Percentiles rank a stretch among this genome's conserved stretches.
phyloP scores from a whole-genome alignment of 805 yeast species.

The Pichia pseudocactophila region DNA sequence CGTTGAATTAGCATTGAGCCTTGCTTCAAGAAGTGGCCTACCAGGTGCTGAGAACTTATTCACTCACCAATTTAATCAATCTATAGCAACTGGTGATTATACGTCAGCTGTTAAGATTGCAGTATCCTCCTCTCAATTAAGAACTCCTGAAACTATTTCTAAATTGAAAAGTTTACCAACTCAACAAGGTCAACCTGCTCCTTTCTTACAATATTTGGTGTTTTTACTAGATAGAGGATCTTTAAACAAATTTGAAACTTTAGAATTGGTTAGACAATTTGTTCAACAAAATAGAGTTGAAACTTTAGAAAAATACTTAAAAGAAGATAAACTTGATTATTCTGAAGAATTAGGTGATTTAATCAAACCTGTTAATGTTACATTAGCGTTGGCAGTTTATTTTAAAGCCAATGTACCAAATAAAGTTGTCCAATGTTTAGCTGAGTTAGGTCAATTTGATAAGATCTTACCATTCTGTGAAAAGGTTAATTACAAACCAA shows the following conservation, averaged over 20 bases:
- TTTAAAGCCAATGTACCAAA: conserved; percentile 73
- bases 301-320: conserved; percentile 90
- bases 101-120: conserved; percentile 93
- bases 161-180: conserved; percentile 86
- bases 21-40: conserved; percentile 92
- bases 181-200: conserved; percentile 90
- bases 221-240: conserved; percentile 88
- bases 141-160: conserved; percentile 91
- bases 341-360: conserved; percentile 98
- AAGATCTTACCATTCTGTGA: conserved; percentile 91
- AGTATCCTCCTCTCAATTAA: conserved; percentile 84
- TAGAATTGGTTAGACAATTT: conserved; percentile 92
- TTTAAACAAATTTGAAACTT: conserved; percentile 83
- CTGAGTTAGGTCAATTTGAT: conserved; percentile 94
- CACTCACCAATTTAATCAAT: conserved; percentile 82
- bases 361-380: conserved; percentile 78
- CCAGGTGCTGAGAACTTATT: conserved; percentile 95
- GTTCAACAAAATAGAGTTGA: conserved; percentile 92
- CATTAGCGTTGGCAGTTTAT: conserved; percentile 86
- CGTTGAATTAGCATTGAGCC: conserved; percentile 73
- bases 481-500: conserved; percentile 82
- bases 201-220: conserved; percentile 86
- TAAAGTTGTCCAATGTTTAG: conserved; percentile 85
- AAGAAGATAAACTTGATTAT: conserved; percentile 85
- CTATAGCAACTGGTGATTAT: conserved; percentile 78